Evolutionary conservation across 192 early-diverging fungal genomes (phyloP).

Genomic region (Cetraspora pellucida): DNA sequence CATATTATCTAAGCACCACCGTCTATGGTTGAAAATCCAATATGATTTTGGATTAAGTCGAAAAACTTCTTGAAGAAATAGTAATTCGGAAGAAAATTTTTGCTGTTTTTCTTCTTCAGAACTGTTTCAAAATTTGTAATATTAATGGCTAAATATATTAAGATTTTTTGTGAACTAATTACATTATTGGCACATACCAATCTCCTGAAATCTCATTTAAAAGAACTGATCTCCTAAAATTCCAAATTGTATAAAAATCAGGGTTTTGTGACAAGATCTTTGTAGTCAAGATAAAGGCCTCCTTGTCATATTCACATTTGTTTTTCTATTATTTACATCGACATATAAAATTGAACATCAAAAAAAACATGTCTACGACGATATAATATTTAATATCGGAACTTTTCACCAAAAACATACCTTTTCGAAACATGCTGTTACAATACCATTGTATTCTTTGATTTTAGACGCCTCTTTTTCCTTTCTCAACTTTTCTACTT

Average conservation of each 20-base stretch:
- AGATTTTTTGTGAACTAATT: slow-evolving; percentile 22
- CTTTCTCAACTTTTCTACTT: slow-evolving; percentile 39
- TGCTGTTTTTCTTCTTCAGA: slow-evolving; percentile 43
- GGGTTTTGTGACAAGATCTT: slow-evolving; percentile 79
- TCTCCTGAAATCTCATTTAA: slow-evolving; percentile 47
- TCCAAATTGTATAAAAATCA: slow-evolving; percentile 96
- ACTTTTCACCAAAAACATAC: slow-evolving; percentile 17
- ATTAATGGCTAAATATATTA: slow-evolving; percentile 22
- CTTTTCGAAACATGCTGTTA: slow-evolving; percentile 36
- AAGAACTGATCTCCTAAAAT: slow-evolving; percentile 80
- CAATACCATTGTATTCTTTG: slow-evolving; percentile 45
- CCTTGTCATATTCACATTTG: slow-evolving; percentile 41
- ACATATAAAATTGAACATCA: neutral
- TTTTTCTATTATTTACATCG: slow-evolving; percentile 36
- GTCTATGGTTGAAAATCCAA: slow-evolving; percentile 96
- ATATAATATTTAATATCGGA: neutral
- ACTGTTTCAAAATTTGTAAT: neutral
- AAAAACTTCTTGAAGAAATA: slow-evolving; percentile 73
- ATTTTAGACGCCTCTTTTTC: slow-evolving; percentile 48
- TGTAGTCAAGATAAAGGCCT: slow-evolving; percentile 68
- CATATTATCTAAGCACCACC: slow-evolving; percentile 84
- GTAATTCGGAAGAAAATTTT: slow-evolving; percentile 68
- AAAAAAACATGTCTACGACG: neutral
- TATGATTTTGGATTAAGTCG: slow-evolving; percentile 90
- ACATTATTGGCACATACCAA: slow-evolving; percentile 38